Evolutionary conservation across 1,284 basidiomycete species (phyloP), one percentile per base, ranked within the genome.

Genomic region (Meripilus lineatus): DNA sequence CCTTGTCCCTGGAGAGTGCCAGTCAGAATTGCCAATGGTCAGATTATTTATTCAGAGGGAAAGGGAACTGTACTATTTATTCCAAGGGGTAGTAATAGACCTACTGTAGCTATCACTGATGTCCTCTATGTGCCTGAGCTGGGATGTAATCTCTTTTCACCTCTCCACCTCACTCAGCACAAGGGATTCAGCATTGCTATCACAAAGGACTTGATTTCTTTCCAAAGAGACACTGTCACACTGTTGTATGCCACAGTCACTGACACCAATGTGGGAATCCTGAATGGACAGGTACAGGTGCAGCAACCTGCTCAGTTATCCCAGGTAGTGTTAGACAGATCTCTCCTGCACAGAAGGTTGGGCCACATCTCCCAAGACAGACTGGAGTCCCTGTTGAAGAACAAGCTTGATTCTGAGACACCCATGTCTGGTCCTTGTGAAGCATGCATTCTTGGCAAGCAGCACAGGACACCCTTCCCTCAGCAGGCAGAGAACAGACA

Each of bases 61-160:
- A 47, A 61, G 7, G 63, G 56, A 11, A 50, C 53, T 42, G 63
- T 67, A 14, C 48, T 55, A 26, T 65, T 66, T 48, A 38, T 50
- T 17, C 65, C 58, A n/a, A 21, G 42, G 44, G 37, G 55, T 55
- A 20, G 50, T 44, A 36, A 20, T 30, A 32, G 32, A 26, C 39
- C 20, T 4, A 35, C 30, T 50, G 51, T 66, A 32, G 50, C 59
- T 30, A 62, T 68, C 35, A 48, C 42, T 37, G 44, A 51, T 46
- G 63, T 66, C 15, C 55, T 68, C 2, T 61, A 66, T 58, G 58
- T 67, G 25, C 63, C 64, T 15, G 42, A 41, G 1, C 53, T 66
- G 5, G 32, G 44, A n/a, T 55, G 49, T 33, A 65, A 66, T 51
- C 56, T 66, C 33, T 51, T 66, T n/a, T 58, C 65, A 39, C 45